These are phyloP conservation scores for Hypoxylon sp. DNA, from an alignment of 2,329 filamentous ascomycete genomes.

Conservation along the genomic window DNA sequence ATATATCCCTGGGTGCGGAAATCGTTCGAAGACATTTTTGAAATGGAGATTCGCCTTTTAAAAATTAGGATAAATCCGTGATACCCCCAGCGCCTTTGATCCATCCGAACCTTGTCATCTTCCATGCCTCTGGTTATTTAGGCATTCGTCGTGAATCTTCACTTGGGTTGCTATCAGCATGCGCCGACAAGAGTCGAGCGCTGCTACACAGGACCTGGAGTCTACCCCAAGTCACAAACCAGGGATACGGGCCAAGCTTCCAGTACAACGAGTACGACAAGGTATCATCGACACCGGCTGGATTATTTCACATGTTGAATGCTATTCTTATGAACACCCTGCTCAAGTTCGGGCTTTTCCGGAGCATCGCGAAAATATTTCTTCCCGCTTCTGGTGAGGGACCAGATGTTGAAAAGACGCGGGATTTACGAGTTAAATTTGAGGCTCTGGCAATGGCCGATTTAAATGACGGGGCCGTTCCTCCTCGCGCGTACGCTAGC, in stretches of 20 bases:
- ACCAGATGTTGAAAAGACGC: constrained; percentile 35
- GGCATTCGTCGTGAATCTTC: constrained; percentile 30
- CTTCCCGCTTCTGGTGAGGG: constrained; percentile 37
- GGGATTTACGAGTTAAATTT: constrained; percentile 19
- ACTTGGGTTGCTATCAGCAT: constrained; percentile 33
- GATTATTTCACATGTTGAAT: constrained; percentile 21
- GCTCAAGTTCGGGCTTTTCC: constrained; percentile 12
- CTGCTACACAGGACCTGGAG: constrained; percentile 43
- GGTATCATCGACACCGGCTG: constrained; percentile 25
- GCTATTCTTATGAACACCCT: constrained; percentile 6
- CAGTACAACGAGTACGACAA: constrained; percentile 40
- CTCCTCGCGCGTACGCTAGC: constrained; percentile 31
- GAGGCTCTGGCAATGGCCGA: constrained; percentile 41
- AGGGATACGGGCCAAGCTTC: constrained; percentile 38
- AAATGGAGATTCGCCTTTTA: no score
- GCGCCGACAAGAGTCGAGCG: constrained; percentile 28
- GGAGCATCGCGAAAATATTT: constrained; percentile 20
- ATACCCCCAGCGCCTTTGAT: neutral
- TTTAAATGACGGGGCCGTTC: neutral
- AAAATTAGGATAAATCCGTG: no score
- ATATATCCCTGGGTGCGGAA: no score
- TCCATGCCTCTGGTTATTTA: constrained; percentile 26
- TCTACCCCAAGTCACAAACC: constrained; percentile 27
- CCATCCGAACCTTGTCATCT: neutral
- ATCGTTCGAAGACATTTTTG: constrained; percentile 13